Percentiles rank a stretch among this genome's conserved stretches.
Evolutionary conservation across 2,329 filamentous ascomycete genomes (phyloP).

Genomic region (Achaetomium macrosporum): DNA sequence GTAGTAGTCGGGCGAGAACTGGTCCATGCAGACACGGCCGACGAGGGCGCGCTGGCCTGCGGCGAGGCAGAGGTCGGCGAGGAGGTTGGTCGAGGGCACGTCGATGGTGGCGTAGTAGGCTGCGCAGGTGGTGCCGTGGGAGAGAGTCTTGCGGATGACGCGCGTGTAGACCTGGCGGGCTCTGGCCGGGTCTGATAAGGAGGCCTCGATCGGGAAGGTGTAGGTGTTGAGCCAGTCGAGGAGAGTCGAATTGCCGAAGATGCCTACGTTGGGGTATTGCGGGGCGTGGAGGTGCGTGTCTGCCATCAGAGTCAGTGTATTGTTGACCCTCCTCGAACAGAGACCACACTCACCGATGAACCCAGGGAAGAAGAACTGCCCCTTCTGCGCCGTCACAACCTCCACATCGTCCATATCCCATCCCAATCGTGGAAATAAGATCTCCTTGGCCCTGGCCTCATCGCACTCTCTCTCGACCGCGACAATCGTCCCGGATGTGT

Average conservation of each 20-base stretch:
- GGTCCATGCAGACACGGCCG: conserved; percentile 94
- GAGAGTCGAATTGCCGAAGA: conserved; percentile 90
- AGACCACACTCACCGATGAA: conserved; percentile 58
- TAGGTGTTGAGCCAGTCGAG: conserved; percentile 91
- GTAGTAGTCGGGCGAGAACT: conserved; percentile 70
- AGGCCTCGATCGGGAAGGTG: conserved; percentile 88
- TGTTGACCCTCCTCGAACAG: background rate
- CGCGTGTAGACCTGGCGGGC: conserved; percentile 70
- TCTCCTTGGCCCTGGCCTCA: conserved; percentile 28
- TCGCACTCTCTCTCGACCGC: conserved; percentile 38
- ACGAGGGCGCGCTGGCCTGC: conserved; percentile 85
- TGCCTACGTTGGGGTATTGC: conserved; percentile 89
- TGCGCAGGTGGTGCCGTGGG: conserved; percentile 87
- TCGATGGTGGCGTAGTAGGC: conserved; percentile 93
- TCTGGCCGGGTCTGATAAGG: conserved; percentile 56
- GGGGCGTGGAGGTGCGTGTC: conserved; percentile 95
- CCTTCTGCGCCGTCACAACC: conserved; percentile 33
- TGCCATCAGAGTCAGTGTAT: conserved; percentile 34
- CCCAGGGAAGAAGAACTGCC: conserved; percentile 76
- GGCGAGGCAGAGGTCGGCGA: conserved; percentile 74
- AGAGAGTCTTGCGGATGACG: conserved; percentile 72
- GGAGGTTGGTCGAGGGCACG: conserved; percentile 80
- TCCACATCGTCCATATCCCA: conserved; percentile 39
- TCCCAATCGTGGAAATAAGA: conserved; percentile 37
- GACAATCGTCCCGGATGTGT: conserved; percentile 44